phyloP scores from a whole-genome alignment of 257 asterid genomes.

The Fraxinus pennsylvanica region DNA sequence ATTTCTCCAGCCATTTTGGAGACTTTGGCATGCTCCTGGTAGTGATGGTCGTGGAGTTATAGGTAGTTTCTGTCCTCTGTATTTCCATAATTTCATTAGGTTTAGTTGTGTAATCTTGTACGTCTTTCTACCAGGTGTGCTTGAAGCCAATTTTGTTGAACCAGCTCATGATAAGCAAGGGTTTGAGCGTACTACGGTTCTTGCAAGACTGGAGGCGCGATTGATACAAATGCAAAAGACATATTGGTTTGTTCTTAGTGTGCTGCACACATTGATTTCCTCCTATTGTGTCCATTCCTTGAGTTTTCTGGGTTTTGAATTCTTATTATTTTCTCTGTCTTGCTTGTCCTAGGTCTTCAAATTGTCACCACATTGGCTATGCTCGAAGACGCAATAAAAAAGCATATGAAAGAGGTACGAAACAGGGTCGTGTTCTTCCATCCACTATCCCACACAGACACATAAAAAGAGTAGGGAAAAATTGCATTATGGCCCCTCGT shows the following conservation, averaged over 20 bases:
- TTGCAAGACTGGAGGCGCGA: slow-evolving; percentile 76
- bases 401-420: slow-evolving; percentile 48
- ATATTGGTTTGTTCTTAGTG: slow-evolving; percentile 66
- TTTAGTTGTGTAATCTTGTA: slow-evolving; percentile 26
- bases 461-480: background rate
- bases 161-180: slow-evolving; percentile 99
- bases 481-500: background rate
- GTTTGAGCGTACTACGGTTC: slow-evolving; percentile 91
- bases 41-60: slow-evolving; percentile 99
- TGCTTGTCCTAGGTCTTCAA: slow-evolving; percentile 50
- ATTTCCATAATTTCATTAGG: slow-evolving; percentile 19
- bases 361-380: slow-evolving; percentile 89
- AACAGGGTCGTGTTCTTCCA: background rate
- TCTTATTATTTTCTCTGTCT: slow-evolving; percentile 19
- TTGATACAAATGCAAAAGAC: slow-evolving; percentile 74
- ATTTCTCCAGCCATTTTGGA: slow-evolving; percentile 86
- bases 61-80: slow-evolving; percentile 47
- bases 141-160: slow-evolving; percentile 98
- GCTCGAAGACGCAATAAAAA: slow-evolving; percentile 60
- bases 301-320: background rate
- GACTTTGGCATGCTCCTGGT: slow-evolving; percentile 96
- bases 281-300: slow-evolving; percentile 12
- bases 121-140: slow-evolving; percentile 49
- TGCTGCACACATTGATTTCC: slow-evolving; percentile 11
- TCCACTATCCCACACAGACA: background rate